Base-by-base conservation (phyloP, 1,284 basidiomycete genomes). In the Fomitopsis schrenkii region DNA sequence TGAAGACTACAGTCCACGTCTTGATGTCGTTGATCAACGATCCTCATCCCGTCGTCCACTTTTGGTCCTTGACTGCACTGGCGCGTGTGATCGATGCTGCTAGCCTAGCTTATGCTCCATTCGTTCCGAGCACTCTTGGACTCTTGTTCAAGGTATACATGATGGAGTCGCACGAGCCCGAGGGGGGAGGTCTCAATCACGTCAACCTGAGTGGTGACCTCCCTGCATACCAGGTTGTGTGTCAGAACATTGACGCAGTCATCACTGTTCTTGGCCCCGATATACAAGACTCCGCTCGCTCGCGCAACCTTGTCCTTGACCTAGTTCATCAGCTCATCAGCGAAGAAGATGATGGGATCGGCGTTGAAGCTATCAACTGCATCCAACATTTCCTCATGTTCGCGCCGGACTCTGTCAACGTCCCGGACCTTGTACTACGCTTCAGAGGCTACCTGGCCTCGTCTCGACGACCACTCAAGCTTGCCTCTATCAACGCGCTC, bases 311-410 rank as follows among this genome's bases (percentile, higher is more conserved):
- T 14, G 84, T 98, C 19, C 84, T 97, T 59, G 87, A 93, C 67
- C 83, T 99, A 8, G 89, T 98, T 1, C 84, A 88, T 63, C 91
- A 96, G 70, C 93, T 98, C 69, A 88, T 88, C 3, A 76, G 83
- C 44, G 96, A 99, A 71, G 84, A 87, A 2, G 94, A 98, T 67
- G 93, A 97, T 68, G 90, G 91, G 0, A 88, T 97, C 57, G 83
- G 90, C 30, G 93, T 98, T 0, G 95, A 99, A 73, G 95, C 95
- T 1, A 95, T 98, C 76, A 93, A 93, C 74, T 97, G 95, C 71
- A 89, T 94, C 19, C 97, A 99, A 71, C 96, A 98, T 73, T 91
- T 98, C 77, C 83, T 97, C 36, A 95, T 99, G 87, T 98, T 99
- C 68, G 91, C 94, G 0, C 88, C 94, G 0, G 85, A 92, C 61